These are phyloP conservation scores for Glonium stellatum DNA, from an alignment of 495 filamentous ascomycete species.

Conservation along the genomic window DNA sequence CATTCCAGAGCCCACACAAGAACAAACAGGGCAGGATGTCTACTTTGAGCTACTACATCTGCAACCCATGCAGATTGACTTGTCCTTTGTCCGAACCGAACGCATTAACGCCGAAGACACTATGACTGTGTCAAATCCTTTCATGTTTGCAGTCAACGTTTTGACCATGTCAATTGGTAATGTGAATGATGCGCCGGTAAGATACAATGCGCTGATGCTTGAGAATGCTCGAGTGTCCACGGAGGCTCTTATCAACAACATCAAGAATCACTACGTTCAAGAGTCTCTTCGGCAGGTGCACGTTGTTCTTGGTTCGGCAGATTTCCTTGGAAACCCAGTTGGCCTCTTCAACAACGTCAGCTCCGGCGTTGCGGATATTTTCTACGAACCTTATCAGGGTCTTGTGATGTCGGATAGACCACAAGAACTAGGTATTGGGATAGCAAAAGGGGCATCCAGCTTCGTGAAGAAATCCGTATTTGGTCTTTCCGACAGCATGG, in stretches of 20 bases:
- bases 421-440: conserved; percentile 86
- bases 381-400: conserved; percentile 98
- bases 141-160: conserved; percentile 98
- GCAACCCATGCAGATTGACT: conserved; percentile 94
- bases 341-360: conserved; percentile 97
- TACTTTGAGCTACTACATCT: conserved; percentile 97
- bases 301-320: conserved; percentile 90
- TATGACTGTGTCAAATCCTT: conserved; percentile 74
- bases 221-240: conserved; percentile 93
- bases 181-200: conserved; percentile 91
- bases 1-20: conserved; percentile 83
- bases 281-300: conserved; percentile 93
- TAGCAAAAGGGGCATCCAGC: conserved; percentile 91
- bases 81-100: conserved; percentile 95
- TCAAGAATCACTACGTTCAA: conserved; percentile 91
- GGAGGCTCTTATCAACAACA: conserved; percentile 70
- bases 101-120: conserved; percentile 94
- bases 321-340: conserved; percentile 97
- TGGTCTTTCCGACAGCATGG: conserved; percentile 90
- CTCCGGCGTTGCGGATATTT: conserved; percentile 93
- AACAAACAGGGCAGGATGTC: conserved; percentile 79
- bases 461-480: conserved; percentile 99
- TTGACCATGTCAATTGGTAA: conserved; percentile 99
- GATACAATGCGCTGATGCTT: conserved; percentile 86
- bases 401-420: conserved; percentile 92